These are phyloP conservation scores for Acanthamoeba divionensis DNA, from an alignment of 208 protist genomes.

Conservation along the genomic window DNA sequence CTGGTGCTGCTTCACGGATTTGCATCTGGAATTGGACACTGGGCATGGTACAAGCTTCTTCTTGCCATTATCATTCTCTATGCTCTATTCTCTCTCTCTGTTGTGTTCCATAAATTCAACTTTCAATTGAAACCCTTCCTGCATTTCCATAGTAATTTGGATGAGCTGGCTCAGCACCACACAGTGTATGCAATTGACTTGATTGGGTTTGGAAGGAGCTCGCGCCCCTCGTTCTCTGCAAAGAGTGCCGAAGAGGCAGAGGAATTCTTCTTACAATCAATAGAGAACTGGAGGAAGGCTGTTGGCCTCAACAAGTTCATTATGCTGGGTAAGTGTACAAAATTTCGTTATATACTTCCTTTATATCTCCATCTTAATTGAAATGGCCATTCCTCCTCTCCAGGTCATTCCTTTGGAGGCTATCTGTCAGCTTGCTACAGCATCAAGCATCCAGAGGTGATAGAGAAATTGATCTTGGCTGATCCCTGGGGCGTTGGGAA, in stretches of 20 bases:
- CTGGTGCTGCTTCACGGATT: slow-evolving; percentile 61
- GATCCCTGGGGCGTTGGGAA: slow-evolving; percentile 51
- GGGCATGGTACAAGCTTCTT: background rate
- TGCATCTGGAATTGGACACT: slow-evolving; percentile 52
- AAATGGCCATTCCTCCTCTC: too few species aligned
- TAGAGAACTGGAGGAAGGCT: slow-evolving; percentile 49
- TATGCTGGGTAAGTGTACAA: slow-evolving; percentile 7
- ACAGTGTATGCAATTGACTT: slow-evolving; percentile 63
- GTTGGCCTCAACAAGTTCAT: slow-evolving; percentile 55
- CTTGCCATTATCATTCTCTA: background rate
- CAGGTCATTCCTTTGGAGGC: slow-evolving; percentile 57
- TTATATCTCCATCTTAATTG: background rate
- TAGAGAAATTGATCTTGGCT: background rate
- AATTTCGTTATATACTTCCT: background rate
- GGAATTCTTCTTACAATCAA: slow-evolving; percentile 17
- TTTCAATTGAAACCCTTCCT: background rate
- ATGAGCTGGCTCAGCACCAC: slow-evolving; percentile 49
- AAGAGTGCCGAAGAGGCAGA: slow-evolving; percentile 49
- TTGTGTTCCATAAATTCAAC: background rate
- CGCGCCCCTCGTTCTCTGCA: slow-evolving; percentile 18
- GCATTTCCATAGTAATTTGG: slow-evolving; percentile 28
- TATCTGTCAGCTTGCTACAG: slow-evolving; percentile 33
- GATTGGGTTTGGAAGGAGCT: slow-evolving; percentile 53
- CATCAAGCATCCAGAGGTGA: slow-evolving; percentile 14
- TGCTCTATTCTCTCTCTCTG: background rate